Conservation (phyloP, 2,329 filamentous ascomycete species). For the Botrytis cinerea region DNA sequence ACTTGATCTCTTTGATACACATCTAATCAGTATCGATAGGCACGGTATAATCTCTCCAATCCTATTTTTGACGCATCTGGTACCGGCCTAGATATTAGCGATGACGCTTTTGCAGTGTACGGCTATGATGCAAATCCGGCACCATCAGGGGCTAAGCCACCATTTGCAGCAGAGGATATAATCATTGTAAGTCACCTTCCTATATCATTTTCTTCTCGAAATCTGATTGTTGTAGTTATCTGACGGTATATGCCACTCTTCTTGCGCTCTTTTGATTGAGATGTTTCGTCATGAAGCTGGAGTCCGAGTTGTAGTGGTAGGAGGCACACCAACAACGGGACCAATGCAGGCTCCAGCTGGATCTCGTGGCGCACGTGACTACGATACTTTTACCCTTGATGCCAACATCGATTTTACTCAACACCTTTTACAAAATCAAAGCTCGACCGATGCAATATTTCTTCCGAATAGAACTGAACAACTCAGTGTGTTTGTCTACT, state of each 20-base stretch:
- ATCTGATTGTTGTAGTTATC: slow-evolving; percentile 48
- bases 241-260: slow-evolving; percentile 60
- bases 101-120: slow-evolving; percentile 39
- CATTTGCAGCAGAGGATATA: slow-evolving; percentile 47
- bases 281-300: slow-evolving; percentile 54
- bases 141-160: slow-evolving; percentile 29
- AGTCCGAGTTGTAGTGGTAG: slow-evolving; percentile 56
- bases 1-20: background rate
- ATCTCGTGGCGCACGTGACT: slow-evolving; percentile 51
- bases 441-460: slow-evolving; percentile 27
- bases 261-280: slow-evolving; percentile 58
- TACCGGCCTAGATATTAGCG: slow-evolving; percentile 23
- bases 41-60: slow-evolving; percentile 35
- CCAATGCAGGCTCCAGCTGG: slow-evolving; percentile 55
- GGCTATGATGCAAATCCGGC: slow-evolving; percentile 34
- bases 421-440: slow-evolving; percentile 27
- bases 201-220: background rate
- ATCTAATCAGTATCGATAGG: slow-evolving; percentile 24
- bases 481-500: slow-evolving; percentile 30
- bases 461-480: slow-evolving; percentile 33
- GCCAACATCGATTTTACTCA: slow-evolving; percentile 35
- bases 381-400: slow-evolving; percentile 36
- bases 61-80: slow-evolving; percentile 33
- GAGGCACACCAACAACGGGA: slow-evolving; percentile 50
- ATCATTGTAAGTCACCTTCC: slow-evolving; percentile 39